Percentiles rank a stretch among this genome's conserved stretches.
These are phyloP conservation scores for Amphibolis antarctica DNA, from an alignment of 106 monocot genomes.

Conservation along the genomic window DNA sequence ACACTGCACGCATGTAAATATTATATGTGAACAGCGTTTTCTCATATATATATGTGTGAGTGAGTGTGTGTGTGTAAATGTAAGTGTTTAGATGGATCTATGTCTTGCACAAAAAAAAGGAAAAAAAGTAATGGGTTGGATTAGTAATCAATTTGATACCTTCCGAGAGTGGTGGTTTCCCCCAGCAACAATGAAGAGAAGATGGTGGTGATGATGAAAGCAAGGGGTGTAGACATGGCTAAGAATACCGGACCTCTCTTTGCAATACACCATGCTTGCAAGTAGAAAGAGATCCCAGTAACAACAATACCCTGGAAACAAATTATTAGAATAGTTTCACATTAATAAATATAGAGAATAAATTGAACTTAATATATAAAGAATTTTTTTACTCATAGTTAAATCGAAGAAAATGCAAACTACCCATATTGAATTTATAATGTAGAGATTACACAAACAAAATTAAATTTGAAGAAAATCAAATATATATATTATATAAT, in stretches of 20 bases:
- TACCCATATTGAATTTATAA: too few relatives aligned
- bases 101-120: neutral
- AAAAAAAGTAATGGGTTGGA: neutral
- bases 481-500: too few relatives aligned
- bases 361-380: too few relatives aligned
- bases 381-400: too few relatives aligned
- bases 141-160: slow-evolving; percentile 15
- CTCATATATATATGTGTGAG: too few relatives aligned
- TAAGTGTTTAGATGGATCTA: neutral
- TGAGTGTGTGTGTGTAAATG: too few relatives aligned
- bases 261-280: slow-evolving; percentile 28
- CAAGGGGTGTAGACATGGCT: slow-evolving; percentile 16
- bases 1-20: slow-evolving; percentile 31
- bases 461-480: too few relatives aligned
- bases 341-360: too few relatives aligned
- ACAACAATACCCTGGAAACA: slow-evolving; percentile 24
- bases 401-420: too few relatives aligned
- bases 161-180: slow-evolving; percentile 16
- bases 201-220: slow-evolving; percentile 15
- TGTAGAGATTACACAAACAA: too few relatives aligned
- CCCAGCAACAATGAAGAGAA: slow-evolving; percentile 11
- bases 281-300: slow-evolving; percentile 23
- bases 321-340: neutral
- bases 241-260: slow-evolving; percentile 29
- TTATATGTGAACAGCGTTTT: too few relatives aligned